Evolutionary conservation across 352 stramenopile species (phyloP).

Genomic region (Phytophthora constricta): DNA sequence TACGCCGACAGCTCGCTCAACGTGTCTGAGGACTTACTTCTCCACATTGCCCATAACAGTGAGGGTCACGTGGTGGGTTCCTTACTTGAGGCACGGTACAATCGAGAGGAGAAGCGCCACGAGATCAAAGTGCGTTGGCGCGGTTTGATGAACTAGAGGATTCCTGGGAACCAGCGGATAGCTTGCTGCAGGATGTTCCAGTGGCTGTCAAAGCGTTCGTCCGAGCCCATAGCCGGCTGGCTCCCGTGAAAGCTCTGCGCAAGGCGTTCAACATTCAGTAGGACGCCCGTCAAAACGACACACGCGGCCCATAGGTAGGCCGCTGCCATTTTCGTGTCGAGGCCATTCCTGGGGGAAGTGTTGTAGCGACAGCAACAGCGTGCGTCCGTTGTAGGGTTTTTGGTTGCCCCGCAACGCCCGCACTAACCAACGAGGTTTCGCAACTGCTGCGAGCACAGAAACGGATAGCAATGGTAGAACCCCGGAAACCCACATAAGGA

Average conservation of each 20-base stretch:
- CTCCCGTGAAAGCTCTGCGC: background rate
- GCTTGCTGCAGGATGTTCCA: slow-evolving; percentile 17
- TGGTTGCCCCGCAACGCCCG: no score
- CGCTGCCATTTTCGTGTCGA: no score
- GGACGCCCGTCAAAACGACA: no score
- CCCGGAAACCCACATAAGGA: no score
- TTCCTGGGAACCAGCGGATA: slow-evolving; percentile 18
- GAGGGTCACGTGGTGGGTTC: no score
- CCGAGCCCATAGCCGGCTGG: background rate
- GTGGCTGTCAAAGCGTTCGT: slow-evolving; percentile 6
- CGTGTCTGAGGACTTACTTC: slow-evolving; percentile 15
- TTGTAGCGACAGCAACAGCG: no score
- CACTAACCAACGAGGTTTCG: no score
- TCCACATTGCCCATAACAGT: slow-evolving; percentile 13
- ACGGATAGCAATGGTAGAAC: no score
- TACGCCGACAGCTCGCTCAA: slow-evolving; percentile 17
- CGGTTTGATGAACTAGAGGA: slow-evolving; percentile 14
- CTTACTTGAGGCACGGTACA: background rate
- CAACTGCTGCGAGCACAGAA: no score
- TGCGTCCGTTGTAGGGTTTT: no score
- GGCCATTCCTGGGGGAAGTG: no score
- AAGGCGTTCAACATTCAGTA: slow-evolving; percentile 2
- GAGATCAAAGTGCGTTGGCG: slow-evolving; percentile 16
- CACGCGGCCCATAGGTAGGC: no score
- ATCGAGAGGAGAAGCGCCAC: background rate